Percentiles rank a stretch among this genome's conserved stretches.
Evolutionary conservation across 345 rosid genomes (phyloP).

Genomic region (Eucalyptus fibrosa): DNA sequence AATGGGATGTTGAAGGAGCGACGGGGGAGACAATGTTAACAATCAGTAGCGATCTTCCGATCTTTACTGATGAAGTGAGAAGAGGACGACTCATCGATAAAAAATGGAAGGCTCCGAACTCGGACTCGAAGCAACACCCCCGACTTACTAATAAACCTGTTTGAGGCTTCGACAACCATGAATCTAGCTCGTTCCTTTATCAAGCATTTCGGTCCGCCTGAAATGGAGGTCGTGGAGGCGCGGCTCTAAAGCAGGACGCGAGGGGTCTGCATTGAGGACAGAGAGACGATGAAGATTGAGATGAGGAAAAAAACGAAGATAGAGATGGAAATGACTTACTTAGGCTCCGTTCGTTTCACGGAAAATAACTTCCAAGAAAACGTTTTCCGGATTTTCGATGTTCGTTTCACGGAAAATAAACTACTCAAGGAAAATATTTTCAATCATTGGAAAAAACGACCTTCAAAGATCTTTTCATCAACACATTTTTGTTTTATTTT

Average conservation of each 20-base stretch:
- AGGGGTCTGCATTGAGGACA: neutral
- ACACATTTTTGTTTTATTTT: no score
- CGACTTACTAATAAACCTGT: neutral
- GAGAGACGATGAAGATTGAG: neutral
- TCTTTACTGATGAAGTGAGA: neutral
- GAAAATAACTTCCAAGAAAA: no score
- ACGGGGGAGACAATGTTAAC: neutral
- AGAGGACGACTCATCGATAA: neutral
- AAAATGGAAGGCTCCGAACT: neutral
- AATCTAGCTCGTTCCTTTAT: neutral
- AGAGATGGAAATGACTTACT: neutral
- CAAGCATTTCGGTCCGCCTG: neutral
- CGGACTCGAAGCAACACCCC: neutral
- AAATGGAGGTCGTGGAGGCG: neutral
- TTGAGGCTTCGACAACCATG: neutral
- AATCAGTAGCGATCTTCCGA: neutral
- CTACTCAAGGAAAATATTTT: no score
- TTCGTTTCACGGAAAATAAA: no score
- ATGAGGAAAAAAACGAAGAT: neutral
- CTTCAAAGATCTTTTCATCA: no score
- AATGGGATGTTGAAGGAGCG: neutral
- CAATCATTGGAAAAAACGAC: no score
- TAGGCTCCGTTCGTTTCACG: rapidly evolving
- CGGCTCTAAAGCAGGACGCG: neutral
- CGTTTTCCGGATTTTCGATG: rapidly evolving